A percentile compares a stretch with the other conserved stretches of the same genome.
phyloP scores from a whole-genome alignment of 2,329 filamentous ascomycete species.

The Nothomitra cinnamomea region DNA sequence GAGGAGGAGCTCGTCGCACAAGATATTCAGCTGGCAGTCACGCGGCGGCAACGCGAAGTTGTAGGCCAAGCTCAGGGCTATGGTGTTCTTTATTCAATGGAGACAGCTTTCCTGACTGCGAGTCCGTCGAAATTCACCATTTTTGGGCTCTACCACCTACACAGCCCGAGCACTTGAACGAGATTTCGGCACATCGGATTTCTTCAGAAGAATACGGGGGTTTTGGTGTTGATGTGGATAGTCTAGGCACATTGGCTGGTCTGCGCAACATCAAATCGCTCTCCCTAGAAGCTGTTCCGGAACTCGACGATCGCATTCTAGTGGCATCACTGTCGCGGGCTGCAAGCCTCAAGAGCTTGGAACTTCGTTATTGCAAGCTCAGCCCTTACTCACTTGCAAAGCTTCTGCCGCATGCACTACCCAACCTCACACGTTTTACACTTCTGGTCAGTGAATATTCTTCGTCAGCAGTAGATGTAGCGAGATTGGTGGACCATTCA shows the following conservation, averaged over 20 bases:
- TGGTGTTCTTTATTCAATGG: slow-evolving; percentile 2
- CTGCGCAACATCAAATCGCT: not conserved
- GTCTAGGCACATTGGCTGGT: not conserved
- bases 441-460: not conserved
- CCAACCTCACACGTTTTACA: not conserved
- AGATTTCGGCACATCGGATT: not conserved
- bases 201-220: not conserved
- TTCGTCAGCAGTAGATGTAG: not conserved
- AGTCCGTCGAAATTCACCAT: not conserved
- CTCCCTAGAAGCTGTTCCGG: not conserved
- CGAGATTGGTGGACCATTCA: not conserved
- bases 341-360: not conserved
- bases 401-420: slow-evolving; percentile 1
- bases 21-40: no score
- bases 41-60: not conserved
- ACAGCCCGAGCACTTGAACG: not conserved
- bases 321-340: not conserved
- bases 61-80: not conserved
- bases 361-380: slow-evolving; percentile 5
- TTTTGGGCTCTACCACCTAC: not conserved
- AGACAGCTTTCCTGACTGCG: slow-evolving; percentile 1
- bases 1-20: not conserved
- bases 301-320: not conserved
- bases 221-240: not conserved
- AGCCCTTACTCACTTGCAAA: not conserved